Base-by-base conservation (phyloP, 2,329 filamentous ascomycete species). In the Rhinocladiella similis region DNA sequence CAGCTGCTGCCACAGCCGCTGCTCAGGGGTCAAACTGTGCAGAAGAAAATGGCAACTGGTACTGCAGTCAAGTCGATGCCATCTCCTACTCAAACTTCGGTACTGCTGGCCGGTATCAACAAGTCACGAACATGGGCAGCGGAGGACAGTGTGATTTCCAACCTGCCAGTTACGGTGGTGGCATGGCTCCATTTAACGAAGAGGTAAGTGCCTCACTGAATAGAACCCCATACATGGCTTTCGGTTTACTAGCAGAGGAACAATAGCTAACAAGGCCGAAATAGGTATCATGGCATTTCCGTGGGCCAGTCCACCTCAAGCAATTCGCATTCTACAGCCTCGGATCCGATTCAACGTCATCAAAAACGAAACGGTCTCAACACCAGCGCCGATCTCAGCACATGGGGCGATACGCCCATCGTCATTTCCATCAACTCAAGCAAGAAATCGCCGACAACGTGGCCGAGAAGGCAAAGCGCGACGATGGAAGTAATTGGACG, bases 231-330 rank as follows among this genome's bases (percentile, higher is more conserved):
- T n/a, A 7, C 25, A 7, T 27, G 3, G 4, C 25, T 27, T 27
- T 12, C 14, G n/a, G 13, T 25, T 19, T n/a, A 19, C 25, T 19
- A 10, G 27, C 5, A 18, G 12, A 29, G 1, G 2, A 14, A 22
- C 22, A 25, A 22, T 43, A 12, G 14, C 20, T 53, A 27, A 52
- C 51, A 33, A 29, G 19, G 10, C 10, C 35, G 38, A 22, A 22
- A 25, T 57, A 90, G 87, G 77, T 91, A 27, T 89, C 87, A 1
- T 72, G 90, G 60, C 86, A 90, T 69, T 79, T 91, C 67, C 85
- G 88, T 63, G 89, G 89, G 2, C 88, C 89, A 1, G 70, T 89
- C 64, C 73, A 81, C 38, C 69, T 92, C 29, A 84, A 83, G 67
- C 80, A 89, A 63, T 78, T 91, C 53, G 89, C 87, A 10, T 84